Base-by-base conservation (phyloP, 2,329 filamentous ascomycete species). In the Colletotrichum tropicicola region DNA sequence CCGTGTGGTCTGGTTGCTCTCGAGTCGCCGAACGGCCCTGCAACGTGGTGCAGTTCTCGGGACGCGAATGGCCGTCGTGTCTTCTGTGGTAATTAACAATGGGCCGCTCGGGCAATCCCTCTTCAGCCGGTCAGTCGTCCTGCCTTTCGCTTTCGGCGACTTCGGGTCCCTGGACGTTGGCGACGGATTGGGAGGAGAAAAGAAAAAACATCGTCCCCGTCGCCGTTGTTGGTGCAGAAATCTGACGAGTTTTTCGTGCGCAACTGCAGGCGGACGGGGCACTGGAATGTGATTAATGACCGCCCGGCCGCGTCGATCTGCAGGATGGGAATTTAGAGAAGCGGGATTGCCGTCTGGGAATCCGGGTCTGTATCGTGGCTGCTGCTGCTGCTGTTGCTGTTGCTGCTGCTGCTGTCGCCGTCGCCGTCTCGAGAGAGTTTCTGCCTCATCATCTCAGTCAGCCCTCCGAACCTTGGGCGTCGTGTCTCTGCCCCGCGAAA, bases 271-370 rank as follows among this genome's bases (percentile, higher is more conserved):
- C 5, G 47, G 28, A 52, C 39, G 23, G 53, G 28, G 44, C 27
- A 12, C n/a, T 9, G 41, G 43, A 47, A 47, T 37, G 54, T 27
- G 41, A 47, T 48, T 57, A 57, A 57, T 48, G 21, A 48, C 43
- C 28, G 43, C 12, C 23, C 10, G 5, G 27, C 15, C 15, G 27
- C 39, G 19, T 43, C 17, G 27, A 23, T 44, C 41, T 45, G 52
- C 21, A 15, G 52, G 19, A 28, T 35, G 28, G 52, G 19, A 44
- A 55, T 41, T 28, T 37, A 17, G 3, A 12, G 15, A 25, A 35
- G 19, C 19, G 19, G 23, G 39, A 45, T n/a, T 4, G 39, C n/a
- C 52, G 39, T 55, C 32, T 12, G 12, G 32, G n/a, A 35, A 35
- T 35, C n/a, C 17, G 37, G 9, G 17, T 41, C 15, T n/a, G n/a